Base-by-base conservation (phyloP, 2,329 filamentous ascomycete genomes). In the Talaromyces sp. region DNA sequence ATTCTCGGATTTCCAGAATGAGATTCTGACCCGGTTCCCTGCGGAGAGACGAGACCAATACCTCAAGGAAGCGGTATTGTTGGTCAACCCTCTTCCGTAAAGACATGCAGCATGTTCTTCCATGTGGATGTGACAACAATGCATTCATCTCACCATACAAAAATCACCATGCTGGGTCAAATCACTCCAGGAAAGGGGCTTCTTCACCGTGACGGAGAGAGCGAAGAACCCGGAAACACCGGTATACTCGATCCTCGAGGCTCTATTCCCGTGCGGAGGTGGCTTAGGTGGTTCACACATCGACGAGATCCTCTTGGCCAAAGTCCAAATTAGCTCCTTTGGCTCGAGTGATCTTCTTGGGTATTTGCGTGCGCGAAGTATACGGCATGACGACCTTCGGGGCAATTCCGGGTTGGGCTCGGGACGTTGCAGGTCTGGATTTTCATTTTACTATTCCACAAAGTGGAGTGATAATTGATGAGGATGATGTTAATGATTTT, bases 311-410 rank as follows among this genome's bases (percentile, higher is more conserved):
- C 37, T 43, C 35, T 43, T 58, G 37, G 35, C 56, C n/a, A 43
- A 58, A 37, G 43, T 58, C 22, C 56, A 58, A n/a, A 58, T 37
- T 24, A 58, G 56, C 56, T 41, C 56, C 13, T 58, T 58, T n/a
- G 56, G 56, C 56, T 58, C 56, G 56, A 43, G 56, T 13, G 56
- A 58, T 9, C 16, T 41, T 24, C 39, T 58, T 11, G 37, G 56
- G 39, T 43, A 58, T 58, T 13, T 43, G 56, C 56, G 56, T 22
- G 37, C 56, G 19, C 56, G 56, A 43, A 39, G 56, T 14, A 59
- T 59, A 14, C 37, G 56, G 14, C 56, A 59, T 31, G 37, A 33
- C 39, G 22, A 59, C 56, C 11, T 14, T 45, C 16, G 56, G 39
- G 13, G 56, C 37, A 27, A 59, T 59, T 45, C 39, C 31, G 24